Evolutionary conservation across 2,329 filamentous ascomycete species (phyloP).

Genomic region (Exophiala viscosa): DNA sequence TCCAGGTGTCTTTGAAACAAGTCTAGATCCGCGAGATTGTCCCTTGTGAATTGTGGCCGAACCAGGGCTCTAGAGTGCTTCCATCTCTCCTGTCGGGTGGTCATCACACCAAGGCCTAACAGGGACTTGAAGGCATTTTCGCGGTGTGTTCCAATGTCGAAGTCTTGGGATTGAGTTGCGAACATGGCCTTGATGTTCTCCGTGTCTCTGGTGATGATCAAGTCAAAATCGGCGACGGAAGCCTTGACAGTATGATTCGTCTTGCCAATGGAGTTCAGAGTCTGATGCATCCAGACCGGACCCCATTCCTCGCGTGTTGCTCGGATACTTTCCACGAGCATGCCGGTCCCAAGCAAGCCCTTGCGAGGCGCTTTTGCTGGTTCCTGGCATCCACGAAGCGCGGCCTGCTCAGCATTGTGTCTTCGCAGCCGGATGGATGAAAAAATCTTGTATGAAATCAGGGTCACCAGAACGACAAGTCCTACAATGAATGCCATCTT

Average conservation of each 20-base stretch:
- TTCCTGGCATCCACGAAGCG: slow-evolving; percentile 31
- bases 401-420: slow-evolving; percentile 31
- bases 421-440: slow-evolving; percentile 29
- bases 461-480: slow-evolving; percentile 1
- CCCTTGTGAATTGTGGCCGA: slow-evolving; percentile 78
- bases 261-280: slow-evolving; percentile 31
- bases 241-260: slow-evolving; percentile 35
- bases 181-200: slow-evolving; percentile 55
- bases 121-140: slow-evolving; percentile 54
- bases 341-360: slow-evolving; percentile 34
- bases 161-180: slow-evolving; percentile 76
- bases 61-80: slow-evolving; percentile 73
- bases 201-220: slow-evolving; percentile 56
- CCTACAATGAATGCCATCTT: neutral
- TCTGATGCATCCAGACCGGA: slow-evolving; percentile 34
- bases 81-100: slow-evolving; percentile 73
- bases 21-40: slow-evolving; percentile 77
- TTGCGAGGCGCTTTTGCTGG: slow-evolving; percentile 33
- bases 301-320: slow-evolving; percentile 35
- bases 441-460: slow-evolving; percentile 29
- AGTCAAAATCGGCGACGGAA: slow-evolving; percentile 38
- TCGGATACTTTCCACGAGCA: slow-evolving; percentile 33
- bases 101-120: slow-evolving; percentile 46
- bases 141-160: slow-evolving; percentile 72
- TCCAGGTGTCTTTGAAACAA: slow-evolving; percentile 69